A percentile compares a stretch with the other conserved stretches of the same genome.
Evolutionary conservation across 768 basidiomycete genomes (phyloP).

Genomic region (Mycena haematopus): DNA sequence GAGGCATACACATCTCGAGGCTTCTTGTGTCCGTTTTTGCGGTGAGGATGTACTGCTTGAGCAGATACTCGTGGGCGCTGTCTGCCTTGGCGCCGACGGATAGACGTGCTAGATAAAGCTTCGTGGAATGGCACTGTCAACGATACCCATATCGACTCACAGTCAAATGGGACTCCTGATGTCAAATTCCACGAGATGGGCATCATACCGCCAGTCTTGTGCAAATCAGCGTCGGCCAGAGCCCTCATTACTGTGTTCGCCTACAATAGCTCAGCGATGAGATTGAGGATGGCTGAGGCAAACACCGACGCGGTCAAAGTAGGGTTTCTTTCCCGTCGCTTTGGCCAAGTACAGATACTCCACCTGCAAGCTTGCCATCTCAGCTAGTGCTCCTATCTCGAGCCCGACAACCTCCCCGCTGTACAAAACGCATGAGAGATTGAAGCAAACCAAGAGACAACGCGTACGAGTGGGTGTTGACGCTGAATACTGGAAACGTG

Average conservation of each 20-base stretch:
- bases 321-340: slow-evolving; percentile 71
- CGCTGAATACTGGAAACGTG: slow-evolving; percentile 65
- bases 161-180: slow-evolving; percentile 49
- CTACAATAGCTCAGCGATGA: slow-evolving; percentile 37
- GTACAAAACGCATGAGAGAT: slow-evolving; percentile 3
- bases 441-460: not conserved
- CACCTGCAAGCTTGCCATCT: slow-evolving; percentile 82
- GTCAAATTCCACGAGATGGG: slow-evolving; percentile 63
- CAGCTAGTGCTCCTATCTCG: slow-evolving; percentile 63
- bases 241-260: slow-evolving; percentile 54
- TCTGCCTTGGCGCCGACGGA: slow-evolving; percentile 74
- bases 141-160: too few species aligned
- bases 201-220: slow-evolving; percentile 64
- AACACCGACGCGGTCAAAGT: slow-evolving; percentile 58
- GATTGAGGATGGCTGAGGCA: not conserved
- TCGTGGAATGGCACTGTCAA: slow-evolving; percentile 2
- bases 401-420: slow-evolving; percentile 43
- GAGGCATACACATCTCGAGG: slow-evolving; percentile 68
- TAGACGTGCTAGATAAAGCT: slow-evolving; percentile 40
- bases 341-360: slow-evolving; percentile 88
- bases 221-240: slow-evolving; percentile 55
- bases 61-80: slow-evolving; percentile 79
- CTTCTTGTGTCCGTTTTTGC: slow-evolving; percentile 64
- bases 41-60: slow-evolving; percentile 76
- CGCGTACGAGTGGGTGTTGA: slow-evolving; percentile 68